Base-by-base conservation (phyloP, 1,284 basidiomycete species). In the Cryptococcus wingfieldii region DNA sequence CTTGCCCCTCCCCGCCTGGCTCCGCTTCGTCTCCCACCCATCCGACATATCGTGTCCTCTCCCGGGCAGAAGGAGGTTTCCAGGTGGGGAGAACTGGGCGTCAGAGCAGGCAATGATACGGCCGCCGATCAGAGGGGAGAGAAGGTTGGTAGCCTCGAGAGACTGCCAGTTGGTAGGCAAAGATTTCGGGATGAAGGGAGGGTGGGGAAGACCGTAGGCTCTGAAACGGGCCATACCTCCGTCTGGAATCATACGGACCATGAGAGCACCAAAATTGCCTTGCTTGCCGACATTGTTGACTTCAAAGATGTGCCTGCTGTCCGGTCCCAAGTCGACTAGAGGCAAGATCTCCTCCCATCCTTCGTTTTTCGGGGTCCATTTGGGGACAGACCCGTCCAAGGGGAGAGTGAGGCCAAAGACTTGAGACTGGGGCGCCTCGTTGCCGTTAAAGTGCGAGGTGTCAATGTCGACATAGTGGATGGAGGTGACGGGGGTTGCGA, bases 11-110 rank as follows among this genome's bases (percentile, higher is more conserved):
- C 56, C 61, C 44, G 80, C 79, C 50, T 95, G 82, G 65, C 88
- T 93, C 54, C 96, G 84, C 72, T 89, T 90, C 1, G 95, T 98
- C 78, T 98, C 95, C 96, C 95, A 98, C 6, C 96, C 95, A 71
- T 98, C 94, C 16, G 92, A 87, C 93, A 98, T 98, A 69, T 96
- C 89, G 69, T 86, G 51, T 0, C 88, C 89, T 73, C 95, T 79
- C 37, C 95, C 95, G 1, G 93, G 93, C 39, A 97, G 79, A 54
- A 98, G 85, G 58, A 98, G 79, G 76, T 98, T 98, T 8, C 86
- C 83, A 1, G 94, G 94, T 4, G 88, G 83, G 23, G 94, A 94
- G 69, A 92, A 98, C 78, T 98, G 95, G 70, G 97, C 90, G 77
- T 98, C 92, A 37, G 78, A 80, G 56, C 79, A 79, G 10, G 72